Base-by-base conservation (phyloP, 257 asterid genomes). In the Apocynum venetum region DNA sequence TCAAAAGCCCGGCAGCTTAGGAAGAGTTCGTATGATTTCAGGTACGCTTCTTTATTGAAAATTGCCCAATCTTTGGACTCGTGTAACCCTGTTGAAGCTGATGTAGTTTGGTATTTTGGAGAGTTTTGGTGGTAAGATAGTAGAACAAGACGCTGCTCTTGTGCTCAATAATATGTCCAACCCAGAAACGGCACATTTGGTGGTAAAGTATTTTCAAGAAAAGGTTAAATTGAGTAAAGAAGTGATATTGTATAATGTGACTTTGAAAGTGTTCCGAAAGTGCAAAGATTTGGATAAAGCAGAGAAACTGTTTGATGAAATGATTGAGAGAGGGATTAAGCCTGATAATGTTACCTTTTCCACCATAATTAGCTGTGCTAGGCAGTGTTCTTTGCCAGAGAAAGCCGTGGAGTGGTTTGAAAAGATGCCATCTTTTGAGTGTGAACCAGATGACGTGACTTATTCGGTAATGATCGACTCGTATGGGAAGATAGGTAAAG, bases 381-480 rank as follows among this genome's bases (percentile, higher is more conserved):
- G 96, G 84, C 87, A 78, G 73, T 87, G 93, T 70, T 86, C 91
- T 20, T 77, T 90, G 82, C 97, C 97, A 3, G 86, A 86, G 55
- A 93, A 88, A 79, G 94, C 97, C 11, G 91, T 96, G 25, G 91
- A 92, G 86, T 93, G 96, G 99, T 96, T 90, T 57, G 97, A 90
- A 40, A 93, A 87, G 80, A 91, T 96, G 94, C 83, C 96, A 0
- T 82, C 88, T 47, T 96, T 87, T 59, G 92, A 89, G 17, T 85
- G 88, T 70, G 90, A 89, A 76, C 97, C 97, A 0, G 99, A 96
- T 85, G 82, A 63, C 49, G 90, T 91, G 8, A 95, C 94, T 15
- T 85, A 86, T 73, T 89, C 98, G 0, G 93, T 89, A 51, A 96
- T 96, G 97, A 87, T 96, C 75, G 98, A 96, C 80, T 82, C 91